Evolutionary conservation across 352 stramenopile species (phyloP), one percentile per base, ranked within the genome.

Genomic region (Saprolegnia diclina): DNA sequence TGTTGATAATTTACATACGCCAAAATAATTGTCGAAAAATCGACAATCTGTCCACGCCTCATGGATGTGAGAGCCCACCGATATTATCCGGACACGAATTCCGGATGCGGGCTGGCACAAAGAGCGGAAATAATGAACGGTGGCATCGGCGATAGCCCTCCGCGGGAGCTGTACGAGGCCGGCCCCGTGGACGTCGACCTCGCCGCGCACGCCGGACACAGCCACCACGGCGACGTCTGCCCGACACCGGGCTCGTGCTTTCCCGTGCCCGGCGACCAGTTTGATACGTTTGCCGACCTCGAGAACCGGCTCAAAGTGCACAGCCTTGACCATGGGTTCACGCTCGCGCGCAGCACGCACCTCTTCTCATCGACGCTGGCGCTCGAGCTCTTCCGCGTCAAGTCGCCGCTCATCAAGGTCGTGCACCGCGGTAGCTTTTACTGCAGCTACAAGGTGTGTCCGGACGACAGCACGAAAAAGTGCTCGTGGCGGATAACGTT

Each of bases 341-440:
- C 19, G 32, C 40, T 44, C 22, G 32, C 59, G 0, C 40, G 59
- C 6, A 66, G 40, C 32, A 66, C 59, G 18, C 32, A 66, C 13
- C 22, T 54, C n/a, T 66, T 66, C 37, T 45, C 32, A 5, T n/a
- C 59, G 11, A 44, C 32, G 59, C 14, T 45, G 4, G 59, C 29
- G 40, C 24, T 26, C 10, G 59, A 66, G 21, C 59, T 66, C 21
- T 66, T 66, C 21, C 19, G 40, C 40, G 26, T 64, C 22, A 48
- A 48, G 21, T 42, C 56, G 26, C 18, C 32, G 19, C 52, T 59
- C 26, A 45, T 54, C 13, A 53, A 56, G 26, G 40, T 54, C 18
- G 59, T 66, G 16, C 59, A 66, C 13, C 59, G 59, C 13, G 59
- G 59, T 24, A 53, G n/a, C 59, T 66, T 66, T 22, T 66, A 66